Evolutionary conservation across 208 protist genomes (phyloP), one percentile per base, ranked within the genome.

Genomic region (Angomonas deanei): DNA sequence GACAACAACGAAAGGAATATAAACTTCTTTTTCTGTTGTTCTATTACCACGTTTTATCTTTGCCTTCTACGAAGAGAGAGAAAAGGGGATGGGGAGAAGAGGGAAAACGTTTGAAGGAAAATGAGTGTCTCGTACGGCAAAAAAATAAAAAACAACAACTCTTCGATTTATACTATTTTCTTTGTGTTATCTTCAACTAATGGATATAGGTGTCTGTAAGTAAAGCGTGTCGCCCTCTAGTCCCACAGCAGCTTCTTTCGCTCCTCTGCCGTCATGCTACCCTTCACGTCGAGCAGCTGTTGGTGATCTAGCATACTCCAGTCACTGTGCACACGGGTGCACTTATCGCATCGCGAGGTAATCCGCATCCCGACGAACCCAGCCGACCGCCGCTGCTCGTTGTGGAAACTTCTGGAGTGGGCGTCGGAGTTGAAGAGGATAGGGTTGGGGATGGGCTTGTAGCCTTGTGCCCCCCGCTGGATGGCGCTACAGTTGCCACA

Each of bases 351-450:
- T 5, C 72, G 66, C 47, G 63, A 74, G 13, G 83, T 87, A 63
- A 89, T 71, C 10, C 76, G 21, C 78, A 80, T 72, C 0, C 86
- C 86, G 4, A 61, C 61, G 61, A 85, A 88, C 10, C 79, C 81
- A 3, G 54, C 64, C 19, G 77, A 72, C n/a, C 76, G 76, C 6
- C 80, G 78, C 75, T 88, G 77, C 64, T 95, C 88, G 31, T 81
- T 36, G 70, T 91, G 80, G 60, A 77, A 92, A 58, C 78, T 88
- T n/a, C 83, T 74, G 39, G 81, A 92, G 48, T 95, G 88, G 19
- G 70, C 77, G 48, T 95, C 84, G 1, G 86, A 84, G 53, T 92
- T 80, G 69, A 95, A 95, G 33, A 92, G 74, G 54, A 92, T 92
- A 28, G 88, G 88, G 59, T 95, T 92, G 1, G 85, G 76, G 60